Base-by-base conservation (phyloP, 1,139 yeast species). In the Yamadazyma atlantica region DNA sequence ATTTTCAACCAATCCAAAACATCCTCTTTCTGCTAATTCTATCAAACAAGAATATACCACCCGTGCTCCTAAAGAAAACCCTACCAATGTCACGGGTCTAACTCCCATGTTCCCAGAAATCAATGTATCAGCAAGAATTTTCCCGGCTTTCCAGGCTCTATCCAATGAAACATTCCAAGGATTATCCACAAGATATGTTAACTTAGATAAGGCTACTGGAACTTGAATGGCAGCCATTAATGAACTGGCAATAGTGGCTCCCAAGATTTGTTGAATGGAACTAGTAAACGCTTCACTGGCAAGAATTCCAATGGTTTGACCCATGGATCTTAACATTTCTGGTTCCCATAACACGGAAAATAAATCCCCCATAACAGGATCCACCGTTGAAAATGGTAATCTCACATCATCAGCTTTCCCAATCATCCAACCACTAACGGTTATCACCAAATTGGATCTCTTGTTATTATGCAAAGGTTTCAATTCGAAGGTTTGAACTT, bases 111-210 rank as follows among this genome's bases (percentile, higher is more conserved):
- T 90, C 24, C 95, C 85, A 7, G 89, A 76, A 39, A 89, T 78
- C 32, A 94, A 65, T 0, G 97, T 87, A 55, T 94, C 98, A 0
- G 98, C 98, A 41, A 94, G 62, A 34, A 94, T 81, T 44, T 82
- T 69, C 2, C 99, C 99, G 0, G 97, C 95, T 35, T 90, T 77
- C 97, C 97, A 90, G 0, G 99, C 98, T 45, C 99, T 75, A 60
- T 92, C 97, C 43, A 94, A 68, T 0, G 98, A 90, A 4, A 92
- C 97, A 54, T 84, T 90, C 98, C 98, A 94, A 0, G 98, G 99
- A 54, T 94, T 94, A 57, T 94, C 99, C 27, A 94, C 73, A 32
- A 94, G 64, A 53, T 94, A 94, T 0, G 96, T 85, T 28, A 94
- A 67, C 54, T 94, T 94, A 0, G 97, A 81, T 32, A 94, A 69